Evolutionary conservation across 768 basidiomycete genomes (phyloP).

Genomic region (Mycena galericulata): DNA sequence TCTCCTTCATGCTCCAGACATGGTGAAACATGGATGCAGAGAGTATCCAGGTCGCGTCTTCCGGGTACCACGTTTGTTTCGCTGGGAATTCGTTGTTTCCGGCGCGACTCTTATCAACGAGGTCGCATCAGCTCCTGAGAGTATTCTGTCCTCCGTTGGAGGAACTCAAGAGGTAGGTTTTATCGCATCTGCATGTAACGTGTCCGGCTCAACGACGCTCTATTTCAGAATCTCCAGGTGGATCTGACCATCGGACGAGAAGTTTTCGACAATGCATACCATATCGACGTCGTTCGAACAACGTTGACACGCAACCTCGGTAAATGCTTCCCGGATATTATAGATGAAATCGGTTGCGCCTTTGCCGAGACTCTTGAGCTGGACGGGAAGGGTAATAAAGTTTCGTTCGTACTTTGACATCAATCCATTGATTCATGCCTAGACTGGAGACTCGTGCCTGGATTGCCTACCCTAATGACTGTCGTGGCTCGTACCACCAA

Average conservation of each 20-base stretch:
- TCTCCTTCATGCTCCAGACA: not conserved
- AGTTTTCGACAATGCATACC: conserved; percentile 4
- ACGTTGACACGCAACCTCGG: conserved; percentile 11
- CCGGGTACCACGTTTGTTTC: conserved; percentile 9
- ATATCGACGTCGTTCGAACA: not conserved
- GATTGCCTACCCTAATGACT: conserved; percentile 39
- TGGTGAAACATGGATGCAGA: conserved; percentile 2
- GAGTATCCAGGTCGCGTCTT: conserved; percentile 9
- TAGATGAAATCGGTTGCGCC: not conserved
- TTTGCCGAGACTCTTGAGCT: not conserved
- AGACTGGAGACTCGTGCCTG: conserved; percentile 55
- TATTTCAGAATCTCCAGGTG: not conserved
- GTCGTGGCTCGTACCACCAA: conserved; percentile 56
- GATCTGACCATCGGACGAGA: not conserved
- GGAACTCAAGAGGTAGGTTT: not conserved
- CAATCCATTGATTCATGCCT: too few relatives aligned
- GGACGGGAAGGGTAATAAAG: not conserved
- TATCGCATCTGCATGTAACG: not conserved
- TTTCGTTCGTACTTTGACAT: too few relatives aligned
- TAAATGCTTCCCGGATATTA: conserved; percentile 1
- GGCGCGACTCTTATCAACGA: conserved; percentile 8
- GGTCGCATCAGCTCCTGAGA: not conserved
- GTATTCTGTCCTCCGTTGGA: not conserved
- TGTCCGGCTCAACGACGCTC: not conserved
- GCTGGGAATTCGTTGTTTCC: conserved; percentile 13